A percentile compares a stretch with the other conserved stretches of the same genome.
These are phyloP conservation scores for Solanum dulcamara DNA, from an alignment of 257 asterid genomes.

Conservation along the genomic window DNA sequence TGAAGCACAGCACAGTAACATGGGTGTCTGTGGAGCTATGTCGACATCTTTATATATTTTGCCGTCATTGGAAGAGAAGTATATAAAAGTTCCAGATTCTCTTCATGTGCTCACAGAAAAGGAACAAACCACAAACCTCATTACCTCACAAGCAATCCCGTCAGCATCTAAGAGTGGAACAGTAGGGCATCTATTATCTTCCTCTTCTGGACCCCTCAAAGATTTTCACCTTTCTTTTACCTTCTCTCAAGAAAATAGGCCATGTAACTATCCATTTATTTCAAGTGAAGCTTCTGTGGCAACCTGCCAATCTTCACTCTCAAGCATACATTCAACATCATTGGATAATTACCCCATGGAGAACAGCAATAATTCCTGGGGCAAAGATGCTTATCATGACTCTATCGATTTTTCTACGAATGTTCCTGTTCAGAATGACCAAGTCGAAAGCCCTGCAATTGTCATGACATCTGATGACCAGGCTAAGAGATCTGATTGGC, in stretches of 20 bases:
- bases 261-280: constrained; percentile 19
- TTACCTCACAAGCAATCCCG: constrained; percentile 20
- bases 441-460: constrained; percentile 23
- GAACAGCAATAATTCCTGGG: constrained; percentile 26
- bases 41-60: constrained; percentile 27
- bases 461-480: constrained; percentile 26
- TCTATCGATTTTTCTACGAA: constrained; percentile 27
- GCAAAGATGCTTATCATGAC: constrained; percentile 20
- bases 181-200: constrained; percentile 33
- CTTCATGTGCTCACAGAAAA: constrained; percentile 28
- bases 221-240: constrained; percentile 17
- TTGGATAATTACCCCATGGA: constrained; percentile 14
- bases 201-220: constrained; percentile 22
- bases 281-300: constrained; percentile 21
- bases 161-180: constrained; percentile 21
- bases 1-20: constrained; percentile 20
- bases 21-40: constrained; percentile 37
- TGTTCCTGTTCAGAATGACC: constrained; percentile 21
- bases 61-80: constrained; percentile 30
- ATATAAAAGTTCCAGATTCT: constrained; percentile 46
- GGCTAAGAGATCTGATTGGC: constrained; percentile 44
- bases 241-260: constrained; percentile 19
- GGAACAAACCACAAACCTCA: constrained; percentile 20
- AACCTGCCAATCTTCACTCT: constrained; percentile 14
- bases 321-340: constrained; percentile 15